phyloP scores from a whole-genome alignment of 2,329 filamentous ascomycete genomes.

The Colletotrichum truncatum region DNA sequence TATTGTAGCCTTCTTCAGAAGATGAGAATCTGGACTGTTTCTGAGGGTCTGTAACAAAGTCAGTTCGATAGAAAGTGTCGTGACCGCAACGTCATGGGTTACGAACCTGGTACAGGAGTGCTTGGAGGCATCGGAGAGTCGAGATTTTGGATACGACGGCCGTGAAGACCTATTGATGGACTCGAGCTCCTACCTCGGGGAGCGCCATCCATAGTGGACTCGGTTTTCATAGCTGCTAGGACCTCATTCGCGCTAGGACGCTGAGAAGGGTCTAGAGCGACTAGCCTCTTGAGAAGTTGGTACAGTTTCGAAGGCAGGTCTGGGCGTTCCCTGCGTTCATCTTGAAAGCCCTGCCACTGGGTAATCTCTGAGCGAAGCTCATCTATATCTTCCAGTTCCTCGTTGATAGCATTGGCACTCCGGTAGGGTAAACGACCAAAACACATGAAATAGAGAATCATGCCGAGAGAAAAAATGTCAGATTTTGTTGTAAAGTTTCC shows the following conservation, averaged over 20 bases:
- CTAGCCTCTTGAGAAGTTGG: conserved; percentile 80
- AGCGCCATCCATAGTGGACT: conserved; percentile 59
- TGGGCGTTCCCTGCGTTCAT: conserved; percentile 76
- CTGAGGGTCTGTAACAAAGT: conserved; percentile 38
- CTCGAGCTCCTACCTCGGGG: conserved; percentile 42
- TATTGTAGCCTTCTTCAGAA: conserved; percentile 40
- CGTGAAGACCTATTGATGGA: conserved; percentile 50
- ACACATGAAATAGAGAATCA: conserved; percentile 99
- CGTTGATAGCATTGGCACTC: conserved; percentile 84
- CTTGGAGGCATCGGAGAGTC: conserved; percentile 61
- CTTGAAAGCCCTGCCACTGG: conserved; percentile 86
- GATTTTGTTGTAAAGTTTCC: conserved; percentile 97
- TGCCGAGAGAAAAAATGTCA: conserved; percentile 96
- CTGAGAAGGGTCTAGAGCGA: conserved; percentile 79
- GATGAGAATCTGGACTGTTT: conserved; percentile 40
- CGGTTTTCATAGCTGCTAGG: conserved; percentile 77
- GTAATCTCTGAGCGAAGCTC: conserved; percentile 85
- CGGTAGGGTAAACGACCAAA: conserved; percentile 89
- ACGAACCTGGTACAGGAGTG: conserved; percentile 57
- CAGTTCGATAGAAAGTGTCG: conserved; percentile 26
- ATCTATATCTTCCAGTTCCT: conserved; percentile 93
- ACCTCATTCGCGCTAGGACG: conserved; percentile 90
- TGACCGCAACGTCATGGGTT: conserved; percentile 3
- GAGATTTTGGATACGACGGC: conserved; percentile 62
- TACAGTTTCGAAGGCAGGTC: conserved; percentile 91